Evolutionary conservation across 2,329 filamentous ascomycete species (phyloP).

Genomic region (Chrysoporthe deuterocubensis): DNA sequence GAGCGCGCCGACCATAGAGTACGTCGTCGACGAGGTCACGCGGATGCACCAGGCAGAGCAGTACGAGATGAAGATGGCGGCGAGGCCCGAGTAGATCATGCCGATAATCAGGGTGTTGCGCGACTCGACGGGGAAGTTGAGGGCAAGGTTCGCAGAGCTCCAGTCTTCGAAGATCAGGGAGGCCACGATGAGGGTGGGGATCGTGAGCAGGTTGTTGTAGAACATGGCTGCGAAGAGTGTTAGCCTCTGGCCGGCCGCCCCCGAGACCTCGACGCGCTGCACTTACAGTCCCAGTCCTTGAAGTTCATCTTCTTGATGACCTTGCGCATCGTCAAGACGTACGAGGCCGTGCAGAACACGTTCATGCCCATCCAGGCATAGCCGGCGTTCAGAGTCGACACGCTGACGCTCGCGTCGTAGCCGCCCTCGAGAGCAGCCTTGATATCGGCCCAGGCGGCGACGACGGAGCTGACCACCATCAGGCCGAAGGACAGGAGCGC

Average conservation of each 20-base stretch:
- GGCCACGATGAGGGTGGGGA: constrained; percentile 83
- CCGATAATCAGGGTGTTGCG: constrained; percentile 81
- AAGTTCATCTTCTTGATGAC: constrained; percentile 99
- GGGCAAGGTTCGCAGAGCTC: constrained; percentile 79
- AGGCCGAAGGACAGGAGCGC: constrained; percentile 92
- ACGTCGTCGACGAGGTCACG: constrained; percentile 95
- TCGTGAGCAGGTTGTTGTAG: constrained; percentile 98
- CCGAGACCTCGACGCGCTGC: constrained; percentile 17
- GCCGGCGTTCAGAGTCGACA: constrained; percentile 90
- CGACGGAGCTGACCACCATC: constrained; percentile 93
- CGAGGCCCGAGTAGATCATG: constrained; percentile 93
- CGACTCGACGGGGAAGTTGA: constrained; percentile 84
- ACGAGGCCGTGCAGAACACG: constrained; percentile 90
- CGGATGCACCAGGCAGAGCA: constrained; percentile 98
- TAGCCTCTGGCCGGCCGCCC: constrained; percentile 37
- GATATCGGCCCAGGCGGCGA: constrained; percentile 97
- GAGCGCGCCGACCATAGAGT: constrained; percentile 96
- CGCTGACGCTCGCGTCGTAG: constrained; percentile 60
- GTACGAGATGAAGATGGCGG: constrained; percentile 98
- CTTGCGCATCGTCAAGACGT: constrained; percentile 93
- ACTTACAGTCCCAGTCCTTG: constrained; percentile 98
- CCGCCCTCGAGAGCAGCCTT: constrained; percentile 76
- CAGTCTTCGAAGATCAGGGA: constrained; percentile 90
- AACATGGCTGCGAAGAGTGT: constrained; percentile 77
- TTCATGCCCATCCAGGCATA: constrained; percentile 99